Evolutionary conservation across 129 eudicot species (phyloP), one percentile per base, ranked within the genome.

Genomic region (Oenanthe sinensis): DNA sequence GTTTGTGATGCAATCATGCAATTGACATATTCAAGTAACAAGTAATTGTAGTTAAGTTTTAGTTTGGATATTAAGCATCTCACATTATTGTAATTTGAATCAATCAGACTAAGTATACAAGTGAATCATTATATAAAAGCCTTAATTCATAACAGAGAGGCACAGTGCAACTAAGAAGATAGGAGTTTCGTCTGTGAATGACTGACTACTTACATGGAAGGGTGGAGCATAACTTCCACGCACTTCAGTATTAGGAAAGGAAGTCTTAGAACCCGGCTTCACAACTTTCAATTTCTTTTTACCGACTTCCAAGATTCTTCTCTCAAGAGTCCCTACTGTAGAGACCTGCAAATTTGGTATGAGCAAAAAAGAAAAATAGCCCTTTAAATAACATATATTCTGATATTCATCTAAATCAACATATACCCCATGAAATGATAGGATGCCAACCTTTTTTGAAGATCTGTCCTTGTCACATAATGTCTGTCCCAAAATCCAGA

Each of bases 151-250:
- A 4, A 24, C 28, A 60, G 68, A 60, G 68, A 60, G 33, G 68
- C 68, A 67, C 19, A 30, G 22, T 67, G 43, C 42, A 6, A 30
- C 43, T 20, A 67, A 33, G 72, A 67, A 67, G 72, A 67, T 67
- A 15, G 72, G 43, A 30, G 72, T 65, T 19, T 30, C 22, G 13
- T 33, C 39, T 67, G 19, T 1, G 71, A 72, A 72, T 43, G 26
- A 30, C 30, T 65, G 78, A 48, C 48, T 65, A 83, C 91, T 78
- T 90, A 96, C 99, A 87, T 96, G 99, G 87, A 96, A 96, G 19
- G 99, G 99, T 54, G 99, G 99, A 71, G 97, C 79, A 81, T 96
- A 96, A 79, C 74, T 87, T 80, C 99, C 99, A 65, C 99, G 97
- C 82, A 96, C 88, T 77, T 96, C 99, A 47, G 99, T 96, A 19